These are phyloP conservation scores for Tardiomyces blankii DNA, from an alignment of 1,139 yeast genomes.

Conservation along the genomic window DNA sequence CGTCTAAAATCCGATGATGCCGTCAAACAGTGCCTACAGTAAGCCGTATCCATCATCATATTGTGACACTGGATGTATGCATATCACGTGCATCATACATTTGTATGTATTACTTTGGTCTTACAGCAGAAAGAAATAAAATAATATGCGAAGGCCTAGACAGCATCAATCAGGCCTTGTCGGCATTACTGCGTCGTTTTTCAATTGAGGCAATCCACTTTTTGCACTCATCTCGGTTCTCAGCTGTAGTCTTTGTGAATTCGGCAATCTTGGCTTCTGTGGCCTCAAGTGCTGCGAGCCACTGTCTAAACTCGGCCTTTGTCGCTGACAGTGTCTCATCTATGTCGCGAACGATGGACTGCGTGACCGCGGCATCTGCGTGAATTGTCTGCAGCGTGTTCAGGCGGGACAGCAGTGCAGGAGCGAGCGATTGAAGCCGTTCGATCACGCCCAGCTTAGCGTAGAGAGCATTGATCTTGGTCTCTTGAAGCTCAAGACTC, in stretches of 20 bases:
- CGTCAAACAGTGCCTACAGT: no score
- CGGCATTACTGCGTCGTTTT: constrained; percentile 1
- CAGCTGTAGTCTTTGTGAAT: constrained; percentile 15
- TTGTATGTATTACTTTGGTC: not conserved
- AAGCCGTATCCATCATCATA: not conserved
- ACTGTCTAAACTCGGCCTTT: constrained; percentile 28
- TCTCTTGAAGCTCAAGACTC: not conserved
- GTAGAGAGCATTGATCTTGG: not conserved
- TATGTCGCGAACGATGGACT: constrained; percentile 38
- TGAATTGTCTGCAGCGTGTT: constrained; percentile 37
- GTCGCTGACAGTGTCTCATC: constrained; percentile 30
- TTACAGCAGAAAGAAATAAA: no score
- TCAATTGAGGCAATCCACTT: not conserved
- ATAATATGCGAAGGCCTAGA: no score
- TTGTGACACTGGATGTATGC: not conserved
- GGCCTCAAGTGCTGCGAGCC: constrained; percentile 31
- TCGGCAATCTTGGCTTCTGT: constrained; percentile 31
- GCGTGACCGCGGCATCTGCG: constrained; percentile 41
- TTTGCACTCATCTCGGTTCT: constrained; percentile 4
- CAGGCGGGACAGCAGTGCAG: constrained; percentile 24
- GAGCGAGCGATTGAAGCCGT: not conserved
- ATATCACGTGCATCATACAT: not conserved
- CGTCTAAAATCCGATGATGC: no score
- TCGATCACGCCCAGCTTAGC: not conserved
- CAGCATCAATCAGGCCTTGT: constrained; percentile 8